Percentiles rank a stretch among this genome's conserved stretches.
These are phyloP conservation scores for Calonectria multiphialidica DNA, from an alignment of 2,329 filamentous ascomycete species.

Conservation along the genomic window DNA sequence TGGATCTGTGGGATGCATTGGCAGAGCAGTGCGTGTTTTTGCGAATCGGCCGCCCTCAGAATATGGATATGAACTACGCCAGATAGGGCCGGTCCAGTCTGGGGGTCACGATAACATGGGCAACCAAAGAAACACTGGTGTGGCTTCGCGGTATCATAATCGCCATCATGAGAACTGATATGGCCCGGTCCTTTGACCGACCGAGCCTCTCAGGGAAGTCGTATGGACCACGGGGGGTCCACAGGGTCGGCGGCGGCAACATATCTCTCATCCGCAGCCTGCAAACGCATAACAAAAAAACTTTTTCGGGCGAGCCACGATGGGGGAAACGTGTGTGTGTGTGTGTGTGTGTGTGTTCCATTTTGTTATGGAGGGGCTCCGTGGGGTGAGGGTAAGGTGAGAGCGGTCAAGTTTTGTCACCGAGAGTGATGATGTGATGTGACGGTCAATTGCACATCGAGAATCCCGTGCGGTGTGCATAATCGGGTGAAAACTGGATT, in stretches of 20 bases:
- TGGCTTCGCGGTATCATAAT: not conserved
- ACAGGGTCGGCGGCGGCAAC: not conserved
- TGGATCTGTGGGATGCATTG: not conserved
- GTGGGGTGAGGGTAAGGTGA: constrained; percentile 13
- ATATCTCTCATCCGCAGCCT: not conserved
- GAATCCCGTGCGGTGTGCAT: not conserved
- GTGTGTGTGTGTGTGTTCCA: too few relatives aligned
- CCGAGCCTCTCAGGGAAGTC: not conserved
- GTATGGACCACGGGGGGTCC: not conserved
- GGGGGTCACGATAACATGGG: too few relatives aligned
- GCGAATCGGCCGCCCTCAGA: not conserved
- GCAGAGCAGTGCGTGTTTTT: not conserved
- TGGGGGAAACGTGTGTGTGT: too few relatives aligned
- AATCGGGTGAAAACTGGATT: not conserved
- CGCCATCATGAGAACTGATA: not conserved
- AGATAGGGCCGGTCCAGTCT: too few relatives aligned
- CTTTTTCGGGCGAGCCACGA: not conserved
- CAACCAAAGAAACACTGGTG: too few relatives aligned
- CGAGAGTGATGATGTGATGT: too few relatives aligned
- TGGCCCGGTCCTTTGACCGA: not conserved
- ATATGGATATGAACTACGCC: too few relatives aligned
- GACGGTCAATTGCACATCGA: not conserved
- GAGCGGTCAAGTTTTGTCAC: not conserved
- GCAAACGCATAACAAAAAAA: not conserved
- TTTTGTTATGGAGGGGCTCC: not conserved